Evolutionary conservation across 2,329 filamentous ascomycete genomes (phyloP).

Genomic region (Pezicula rhizophila): DNA sequence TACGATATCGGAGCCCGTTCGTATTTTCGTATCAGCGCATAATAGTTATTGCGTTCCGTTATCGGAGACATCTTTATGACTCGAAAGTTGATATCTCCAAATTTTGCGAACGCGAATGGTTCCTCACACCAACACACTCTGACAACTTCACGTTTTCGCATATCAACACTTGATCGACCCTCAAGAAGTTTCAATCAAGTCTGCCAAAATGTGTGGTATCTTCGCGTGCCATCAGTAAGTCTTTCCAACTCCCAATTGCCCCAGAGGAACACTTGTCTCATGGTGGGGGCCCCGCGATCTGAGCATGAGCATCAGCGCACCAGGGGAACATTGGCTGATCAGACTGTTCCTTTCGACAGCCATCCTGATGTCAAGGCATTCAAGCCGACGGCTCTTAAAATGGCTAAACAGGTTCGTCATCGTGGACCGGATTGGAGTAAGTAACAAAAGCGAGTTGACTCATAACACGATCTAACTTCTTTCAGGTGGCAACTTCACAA

Average conservation of each 20-base stretch:
- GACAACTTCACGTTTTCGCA: not conserved
- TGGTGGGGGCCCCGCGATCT: conserved; percentile 29
- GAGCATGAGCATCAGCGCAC: too few relatives aligned
- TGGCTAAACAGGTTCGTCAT: conserved; percentile 96
- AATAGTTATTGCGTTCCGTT: too few relatives aligned
- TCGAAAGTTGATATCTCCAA: too few relatives aligned
- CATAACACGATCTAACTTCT: not conserved
- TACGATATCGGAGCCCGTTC: too few relatives aligned
- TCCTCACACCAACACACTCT: not conserved
- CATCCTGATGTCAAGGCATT: conserved; percentile 95
- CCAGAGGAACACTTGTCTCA: conserved; percentile 5
- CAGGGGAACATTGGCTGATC: not conserved
- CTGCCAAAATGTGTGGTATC: conserved; percentile 34
- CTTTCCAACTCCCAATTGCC: conserved; percentile 4
- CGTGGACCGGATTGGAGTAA: conserved; percentile 98
- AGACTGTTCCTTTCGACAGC: conserved; percentile 32
- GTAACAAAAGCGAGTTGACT: conserved; percentile 31
- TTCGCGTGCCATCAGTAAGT: conserved; percentile 89
- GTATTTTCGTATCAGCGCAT: too few relatives aligned
- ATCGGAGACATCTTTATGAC: too few relatives aligned
- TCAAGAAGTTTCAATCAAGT: conserved; percentile 7
- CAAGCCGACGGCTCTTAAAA: conserved; percentile 88
- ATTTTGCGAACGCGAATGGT: not conserved
- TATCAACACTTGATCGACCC: not conserved
- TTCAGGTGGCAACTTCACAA: conserved; percentile 78